phyloP scores from a whole-genome alignment of 2,329 filamentous ascomycete species.

The Phaeosphaeria sp. region DNA sequence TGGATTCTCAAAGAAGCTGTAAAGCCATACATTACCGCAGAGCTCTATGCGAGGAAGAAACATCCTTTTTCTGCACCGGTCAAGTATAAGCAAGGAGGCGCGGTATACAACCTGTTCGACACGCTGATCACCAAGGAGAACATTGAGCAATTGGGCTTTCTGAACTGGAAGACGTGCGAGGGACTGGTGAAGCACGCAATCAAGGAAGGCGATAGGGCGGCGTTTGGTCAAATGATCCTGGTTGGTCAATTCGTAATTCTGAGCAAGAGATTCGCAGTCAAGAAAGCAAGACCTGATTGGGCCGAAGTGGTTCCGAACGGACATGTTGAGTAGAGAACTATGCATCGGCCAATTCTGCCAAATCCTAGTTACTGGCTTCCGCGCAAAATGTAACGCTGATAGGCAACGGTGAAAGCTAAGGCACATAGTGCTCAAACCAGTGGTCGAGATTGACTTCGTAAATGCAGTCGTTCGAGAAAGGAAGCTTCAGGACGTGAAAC shows the following conservation, averaged over 20 bases:
- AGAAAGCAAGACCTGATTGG: slow-evolving; percentile 13
- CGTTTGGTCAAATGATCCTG: slow-evolving; percentile 24
- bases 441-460: background rate
- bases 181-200: slow-evolving; percentile 18
- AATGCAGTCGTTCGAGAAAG: background rate
- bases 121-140: slow-evolving; percentile 36
- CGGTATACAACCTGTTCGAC: slow-evolving; percentile 49
- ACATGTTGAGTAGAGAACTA: background rate
- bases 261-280: slow-evolving; percentile 16
- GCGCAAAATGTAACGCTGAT: background rate
- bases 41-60: slow-evolving; percentile 60
- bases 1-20: slow-evolving; percentile 60
- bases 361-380: background rate
- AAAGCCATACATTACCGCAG: slow-evolving; percentile 59
- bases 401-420: background rate
- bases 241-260: slow-evolving; percentile 24
- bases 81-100: slow-evolving; percentile 51
- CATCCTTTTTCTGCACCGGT: slow-evolving; percentile 58
- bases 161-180: slow-evolving; percentile 20
- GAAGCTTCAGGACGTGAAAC: background rate
- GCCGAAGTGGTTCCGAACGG: background rate
- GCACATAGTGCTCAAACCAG: background rate
- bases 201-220: slow-evolving; percentile 13
- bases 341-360: background rate
- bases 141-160: slow-evolving; percentile 35